phyloP scores from a whole-genome alignment of 1,284 basidiomycete species.

The Violaceomyces palustris region DNA sequence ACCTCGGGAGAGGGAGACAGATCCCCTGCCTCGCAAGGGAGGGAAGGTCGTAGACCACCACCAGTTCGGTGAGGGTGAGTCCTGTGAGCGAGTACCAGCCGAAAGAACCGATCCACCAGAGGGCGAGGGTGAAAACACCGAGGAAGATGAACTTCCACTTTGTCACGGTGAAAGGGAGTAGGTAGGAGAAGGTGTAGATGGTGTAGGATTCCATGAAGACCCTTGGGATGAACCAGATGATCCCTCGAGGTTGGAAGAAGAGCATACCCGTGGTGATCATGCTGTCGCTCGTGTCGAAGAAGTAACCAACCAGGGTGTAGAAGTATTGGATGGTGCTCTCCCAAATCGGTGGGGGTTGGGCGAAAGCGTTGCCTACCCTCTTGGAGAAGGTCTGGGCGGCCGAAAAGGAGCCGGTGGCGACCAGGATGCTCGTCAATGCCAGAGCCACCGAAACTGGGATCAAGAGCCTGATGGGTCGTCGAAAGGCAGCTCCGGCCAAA shows the following conservation, averaged over 20 bases:
- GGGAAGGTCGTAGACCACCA: slow-evolving; percentile 20
- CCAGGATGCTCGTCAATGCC: slow-evolving; percentile 26
- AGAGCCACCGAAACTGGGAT: slow-evolving; percentile 27
- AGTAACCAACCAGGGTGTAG: slow-evolving; percentile 26
- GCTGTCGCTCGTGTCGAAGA: slow-evolving; percentile 30
- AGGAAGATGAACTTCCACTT: slow-evolving; percentile 31
- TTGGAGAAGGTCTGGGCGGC: slow-evolving; percentile 14
- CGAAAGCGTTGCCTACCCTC: slow-evolving; percentile 23
- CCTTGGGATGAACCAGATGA: slow-evolving; percentile 36
- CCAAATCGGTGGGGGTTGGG: slow-evolving; percentile 27
- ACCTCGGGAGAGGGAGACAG: slow-evolving; percentile 18
- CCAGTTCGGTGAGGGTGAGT: slow-evolving; percentile 33
- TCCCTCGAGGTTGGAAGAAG: slow-evolving; percentile 30
- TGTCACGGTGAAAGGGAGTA: slow-evolving; percentile 32
- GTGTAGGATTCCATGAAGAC: slow-evolving; percentile 41
- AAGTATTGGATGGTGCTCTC: slow-evolving; percentile 25
- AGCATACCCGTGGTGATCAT: slow-evolving; percentile 27
- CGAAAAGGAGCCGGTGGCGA: slow-evolving; percentile 21
- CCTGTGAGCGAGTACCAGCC: slow-evolving; percentile 43
- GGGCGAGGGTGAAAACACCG: slow-evolving; percentile 16
- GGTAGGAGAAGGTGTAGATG: slow-evolving; percentile 30
- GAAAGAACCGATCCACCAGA: slow-evolving; percentile 37
- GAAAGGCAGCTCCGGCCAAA: slow-evolving; percentile 32
- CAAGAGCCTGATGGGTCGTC: slow-evolving; percentile 35
- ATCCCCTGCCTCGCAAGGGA: slow-evolving; percentile 20